A percentile compares a stretch with the other conserved stretches of the same genome.
Evolutionary conservation across 2,329 filamentous ascomycete genomes (phyloP).

Genomic region (Kalmusia sp.): DNA sequence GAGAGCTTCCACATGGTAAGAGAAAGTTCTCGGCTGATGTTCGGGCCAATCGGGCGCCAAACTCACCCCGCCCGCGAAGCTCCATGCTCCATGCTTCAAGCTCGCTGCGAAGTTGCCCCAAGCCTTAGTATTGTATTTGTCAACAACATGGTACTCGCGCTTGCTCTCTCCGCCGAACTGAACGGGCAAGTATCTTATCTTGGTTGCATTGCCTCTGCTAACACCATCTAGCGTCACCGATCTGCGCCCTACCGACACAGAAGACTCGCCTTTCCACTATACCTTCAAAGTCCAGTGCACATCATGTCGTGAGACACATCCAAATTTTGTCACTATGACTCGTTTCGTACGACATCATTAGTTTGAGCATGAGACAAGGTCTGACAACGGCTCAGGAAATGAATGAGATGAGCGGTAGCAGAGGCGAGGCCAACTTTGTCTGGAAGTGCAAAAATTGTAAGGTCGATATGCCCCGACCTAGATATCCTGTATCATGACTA

Average conservation of each 20-base stretch:
- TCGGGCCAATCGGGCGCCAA: slow-evolving; percentile 13
- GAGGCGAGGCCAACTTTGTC: slow-evolving; percentile 98
- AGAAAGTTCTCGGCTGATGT: background rate
- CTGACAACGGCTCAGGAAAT: slow-evolving; percentile 66
- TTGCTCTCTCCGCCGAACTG: slow-evolving; percentile 48
- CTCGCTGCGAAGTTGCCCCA: background rate
- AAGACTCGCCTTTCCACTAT: slow-evolving; percentile 89
- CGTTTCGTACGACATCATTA: slow-evolving; percentile 73
- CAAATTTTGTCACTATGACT: slow-evolving; percentile 84
- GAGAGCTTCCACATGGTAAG: background rate
- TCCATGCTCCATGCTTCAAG: background rate
- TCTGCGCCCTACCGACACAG: slow-evolving; percentile 81
- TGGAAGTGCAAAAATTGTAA: slow-evolving; percentile 99
- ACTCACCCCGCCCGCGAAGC: slow-evolving; percentile 17
- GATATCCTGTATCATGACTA: slow-evolving; percentile 2
- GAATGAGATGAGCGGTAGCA: slow-evolving; percentile 90
- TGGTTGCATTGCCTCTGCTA: background rate
- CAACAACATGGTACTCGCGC: slow-evolving; percentile 43
- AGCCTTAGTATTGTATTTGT: background rate
- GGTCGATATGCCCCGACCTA: slow-evolving; percentile 57
- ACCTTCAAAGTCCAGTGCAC: slow-evolving; percentile 98
- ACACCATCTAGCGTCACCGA: slow-evolving; percentile 77
- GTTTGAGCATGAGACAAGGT: background rate
- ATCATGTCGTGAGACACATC: slow-evolving; percentile 90
- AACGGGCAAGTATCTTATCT: slow-evolving; percentile 31